Conservation (phyloP, 169 alveolate species). For the Cyclospora cayetanensis region DNA sequence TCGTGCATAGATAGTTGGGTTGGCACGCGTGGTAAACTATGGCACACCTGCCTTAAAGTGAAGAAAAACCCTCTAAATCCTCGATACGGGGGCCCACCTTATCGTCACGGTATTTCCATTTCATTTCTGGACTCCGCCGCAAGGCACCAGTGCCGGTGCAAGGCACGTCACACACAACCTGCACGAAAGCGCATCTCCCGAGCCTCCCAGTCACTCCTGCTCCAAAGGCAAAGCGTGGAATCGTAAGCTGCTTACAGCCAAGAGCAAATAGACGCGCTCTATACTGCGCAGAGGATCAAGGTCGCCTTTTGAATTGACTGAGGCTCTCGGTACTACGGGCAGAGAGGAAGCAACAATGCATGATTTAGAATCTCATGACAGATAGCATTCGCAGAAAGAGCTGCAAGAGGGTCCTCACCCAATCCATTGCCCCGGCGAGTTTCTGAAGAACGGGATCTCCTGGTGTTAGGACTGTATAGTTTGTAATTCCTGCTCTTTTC, state of each 20-base stretch:
- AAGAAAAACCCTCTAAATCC: background rate
- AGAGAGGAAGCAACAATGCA: background rate
- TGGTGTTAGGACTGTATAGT: slow-evolving; percentile 84
- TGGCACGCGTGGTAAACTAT: background rate
- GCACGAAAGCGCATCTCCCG: background rate
- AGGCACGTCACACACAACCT: slow-evolving; percentile 93
- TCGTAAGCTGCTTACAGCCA: background rate
- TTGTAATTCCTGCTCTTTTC: slow-evolving; percentile 92
- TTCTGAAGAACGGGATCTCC: slow-evolving; percentile 75
- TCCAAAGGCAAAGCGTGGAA: background rate
- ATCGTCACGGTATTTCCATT: slow-evolving; percentile 85
- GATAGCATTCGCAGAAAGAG: background rate
- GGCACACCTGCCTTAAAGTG: background rate
- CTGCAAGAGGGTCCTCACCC: slow-evolving; percentile 78
- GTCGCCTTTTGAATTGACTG: too few relatives aligned
- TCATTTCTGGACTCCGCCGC: slow-evolving; percentile 95
- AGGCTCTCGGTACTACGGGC: background rate
- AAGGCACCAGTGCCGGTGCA: slow-evolving; percentile 94
- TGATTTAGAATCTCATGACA: background rate
- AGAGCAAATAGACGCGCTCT: slow-evolving; percentile 37
- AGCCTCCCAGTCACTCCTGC: background rate
- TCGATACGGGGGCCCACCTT: slow-evolving; percentile 73
- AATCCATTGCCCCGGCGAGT: slow-evolving; percentile 87
- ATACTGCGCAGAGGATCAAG: background rate
- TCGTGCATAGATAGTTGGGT: background rate